A percentile compares a stretch with the other conserved stretches of the same genome.
Conservation (phyloP, 1,284 basidiomycete species). For the Boletus mariae region DNA sequence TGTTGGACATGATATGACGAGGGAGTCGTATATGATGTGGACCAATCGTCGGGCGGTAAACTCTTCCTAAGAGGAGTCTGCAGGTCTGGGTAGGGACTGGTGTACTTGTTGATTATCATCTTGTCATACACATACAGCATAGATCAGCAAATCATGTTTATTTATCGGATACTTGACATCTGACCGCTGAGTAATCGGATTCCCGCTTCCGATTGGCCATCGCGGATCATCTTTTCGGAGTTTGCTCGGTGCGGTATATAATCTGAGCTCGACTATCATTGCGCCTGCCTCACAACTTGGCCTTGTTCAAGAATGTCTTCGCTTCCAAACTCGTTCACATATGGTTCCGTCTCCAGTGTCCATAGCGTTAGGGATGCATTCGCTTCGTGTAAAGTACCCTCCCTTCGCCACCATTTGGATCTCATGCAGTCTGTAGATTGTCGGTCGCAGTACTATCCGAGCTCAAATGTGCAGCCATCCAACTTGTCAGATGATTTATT, state of each 20-base stretch:
- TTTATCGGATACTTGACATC: constrained; percentile 14
- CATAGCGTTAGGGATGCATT: constrained; percentile 52
- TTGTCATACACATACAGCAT: constrained; percentile 11
- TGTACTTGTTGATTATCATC: constrained; percentile 3
- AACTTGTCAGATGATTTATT: constrained; percentile 37
- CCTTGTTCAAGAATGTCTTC: constrained; percentile 36
- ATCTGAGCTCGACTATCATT: background rate
- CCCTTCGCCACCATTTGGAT: constrained; percentile 21
- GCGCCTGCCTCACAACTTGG: background rate
- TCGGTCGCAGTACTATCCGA: constrained; percentile 60
- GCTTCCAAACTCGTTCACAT: constrained; percentile 41
- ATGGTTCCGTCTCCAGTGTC: constrained; percentile 52
- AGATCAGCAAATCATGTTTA: constrained; percentile 19
- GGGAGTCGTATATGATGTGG: constrained; percentile 83
- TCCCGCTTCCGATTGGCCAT: constrained; percentile 11
- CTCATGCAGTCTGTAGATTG: constrained; percentile 43
- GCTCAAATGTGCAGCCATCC: constrained; percentile 52
- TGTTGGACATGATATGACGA: constrained; percentile 55
- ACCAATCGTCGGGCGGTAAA: constrained; percentile 66
- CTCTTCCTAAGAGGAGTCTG: constrained; percentile 18
- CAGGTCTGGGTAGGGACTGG: background rate
- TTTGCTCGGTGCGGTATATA: constrained; percentile 10
- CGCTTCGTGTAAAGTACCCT: constrained; percentile 42
- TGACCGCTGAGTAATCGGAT: background rate
- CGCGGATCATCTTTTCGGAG: constrained; percentile 14